Evolutionary conservation across 179 eudicot species (phyloP).

Genomic region (Pouteria campechiana): DNA sequence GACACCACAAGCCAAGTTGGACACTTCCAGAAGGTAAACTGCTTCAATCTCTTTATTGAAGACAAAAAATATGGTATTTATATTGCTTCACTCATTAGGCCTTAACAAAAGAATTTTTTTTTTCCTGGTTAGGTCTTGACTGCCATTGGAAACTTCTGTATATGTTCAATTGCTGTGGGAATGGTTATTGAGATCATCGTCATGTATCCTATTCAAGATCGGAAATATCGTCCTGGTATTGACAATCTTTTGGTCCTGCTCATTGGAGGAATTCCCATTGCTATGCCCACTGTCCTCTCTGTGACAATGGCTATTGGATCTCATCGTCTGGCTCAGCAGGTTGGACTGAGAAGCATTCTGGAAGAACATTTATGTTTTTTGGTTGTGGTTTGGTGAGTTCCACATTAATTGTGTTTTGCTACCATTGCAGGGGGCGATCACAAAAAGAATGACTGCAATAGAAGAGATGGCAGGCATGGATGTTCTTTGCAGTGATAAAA

Average conservation of each 20-base stretch:
- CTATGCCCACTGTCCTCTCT: slow-evolving; percentile 94
- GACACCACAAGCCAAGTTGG: slow-evolving; percentile 85
- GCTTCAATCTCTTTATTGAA: too few species aligned
- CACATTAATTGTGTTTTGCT: not conserved
- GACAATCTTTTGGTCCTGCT: slow-evolving; percentile 87
- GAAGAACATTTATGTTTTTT: not conserved
- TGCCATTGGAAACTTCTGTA: slow-evolving; percentile 86
- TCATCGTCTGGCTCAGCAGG: slow-evolving; percentile 87
- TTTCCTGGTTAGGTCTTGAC: slow-evolving; percentile 54
- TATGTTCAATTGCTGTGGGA: slow-evolving; percentile 89
- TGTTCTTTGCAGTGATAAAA: slow-evolving; percentile 88
- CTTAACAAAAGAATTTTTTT: too few species aligned
- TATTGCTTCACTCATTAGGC: too few species aligned
- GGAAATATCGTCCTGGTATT: slow-evolving; percentile 75
- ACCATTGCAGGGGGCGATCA: slow-evolving; percentile 66
- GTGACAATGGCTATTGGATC: slow-evolving; percentile 96
- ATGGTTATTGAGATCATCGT: slow-evolving; percentile 75
- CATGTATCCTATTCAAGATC: slow-evolving; percentile 82
- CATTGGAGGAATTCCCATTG: slow-evolving; percentile 94
- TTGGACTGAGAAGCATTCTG: too few species aligned
- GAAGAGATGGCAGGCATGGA: slow-evolving; percentile 99
- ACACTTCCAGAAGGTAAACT: slow-evolving; percentile 78
- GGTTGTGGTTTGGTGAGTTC: not conserved
- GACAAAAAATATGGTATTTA: too few species aligned
- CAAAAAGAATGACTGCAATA: slow-evolving; percentile 92